A percentile compares a stretch with the other conserved stretches of the same genome.
Evolutionary conservation across 108 stramenopile species (phyloP).

Genomic region (Chaetoceros tenuissimus): DNA sequence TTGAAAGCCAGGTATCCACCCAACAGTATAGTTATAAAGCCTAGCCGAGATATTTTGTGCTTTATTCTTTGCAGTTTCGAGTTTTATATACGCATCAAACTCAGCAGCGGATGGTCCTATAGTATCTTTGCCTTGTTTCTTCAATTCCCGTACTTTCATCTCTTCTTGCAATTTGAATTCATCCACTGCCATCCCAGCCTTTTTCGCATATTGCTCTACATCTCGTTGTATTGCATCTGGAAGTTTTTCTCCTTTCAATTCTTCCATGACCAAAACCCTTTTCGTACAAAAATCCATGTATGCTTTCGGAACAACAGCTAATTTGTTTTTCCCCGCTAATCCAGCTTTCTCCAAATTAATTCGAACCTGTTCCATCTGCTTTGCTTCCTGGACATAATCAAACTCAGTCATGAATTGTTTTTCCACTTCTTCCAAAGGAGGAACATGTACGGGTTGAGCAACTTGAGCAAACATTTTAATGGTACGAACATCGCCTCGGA

Average conservation of each 20-base stretch:
- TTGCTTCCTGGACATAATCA: constrained; percentile 78
- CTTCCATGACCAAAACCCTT: constrained; percentile 78
- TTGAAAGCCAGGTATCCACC: constrained; percentile 43
- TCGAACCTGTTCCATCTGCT: constrained; percentile 49
- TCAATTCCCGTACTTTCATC: constrained; percentile 27
- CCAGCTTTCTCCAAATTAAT: constrained; percentile 54
- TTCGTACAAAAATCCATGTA: constrained; percentile 60
- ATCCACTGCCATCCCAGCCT: constrained; percentile 32
- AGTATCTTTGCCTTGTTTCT: constrained; percentile 33
- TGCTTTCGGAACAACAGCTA: constrained; percentile 57
- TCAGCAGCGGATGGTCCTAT: constrained; percentile 49
- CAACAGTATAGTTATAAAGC: constrained; percentile 50
- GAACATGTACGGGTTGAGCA: constrained; percentile 83
- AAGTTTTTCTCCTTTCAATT: constrained; percentile 66
- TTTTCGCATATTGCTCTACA: constrained; percentile 33
- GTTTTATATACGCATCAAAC: constrained; percentile 44
- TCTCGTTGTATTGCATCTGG: constrained; percentile 56
- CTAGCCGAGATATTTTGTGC: constrained; percentile 25
- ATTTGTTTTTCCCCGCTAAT: constrained; percentile 28
- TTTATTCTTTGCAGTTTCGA: constrained; percentile 42
- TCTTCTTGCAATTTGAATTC: constrained; percentile 28
- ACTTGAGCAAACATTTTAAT: constrained; percentile 73
- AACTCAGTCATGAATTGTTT: constrained; percentile 92
- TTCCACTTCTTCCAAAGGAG: constrained; percentile 80
- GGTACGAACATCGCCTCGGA: constrained; percentile 75